Evolutionary conservation across 441 rosid species (phyloP), one percentile per base, ranked within the genome.

Genomic region (Francoa sonchifolia): DNA sequence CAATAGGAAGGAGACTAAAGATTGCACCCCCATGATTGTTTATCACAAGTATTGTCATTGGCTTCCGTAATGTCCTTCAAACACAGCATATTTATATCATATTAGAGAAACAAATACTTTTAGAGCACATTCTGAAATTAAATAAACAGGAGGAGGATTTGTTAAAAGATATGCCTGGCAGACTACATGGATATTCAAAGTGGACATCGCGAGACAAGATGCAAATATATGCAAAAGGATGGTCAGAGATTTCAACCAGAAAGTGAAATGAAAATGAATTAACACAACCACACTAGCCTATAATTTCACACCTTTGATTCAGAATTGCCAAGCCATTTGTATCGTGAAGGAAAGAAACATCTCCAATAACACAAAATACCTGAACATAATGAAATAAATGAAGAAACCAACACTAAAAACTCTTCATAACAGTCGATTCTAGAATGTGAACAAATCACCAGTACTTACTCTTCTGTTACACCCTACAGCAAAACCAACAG

Each of bases 1-100:
- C 96, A 54, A 90, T 63, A 12, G 98, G 96, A 62, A 90, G 98
- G 55, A 85, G 68, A 53, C 98, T 77, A 74, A 90, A 90, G 66
- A 90, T 90, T 60, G 85, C 98, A 58, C 98, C 98, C 34, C 98
- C 98, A 38, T 65, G 82, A 67, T 90, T 90, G 73, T 90, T 90
- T 72, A 85, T 69, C 75, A 76, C 93, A 32, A 90, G 50, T 54
- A 85, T 61, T 11, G 82, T 77, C 74, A 90, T 74, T 11, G 93
- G 90, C 65, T 85, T 77, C 65, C 93, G 69, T 15, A 59, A 42
- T 52, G 50, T 58, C 78, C 96, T 89, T 68, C 62, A 64, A 28
- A 59, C 6, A 52, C 52, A 42, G 36, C 6, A 38, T 23, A 55
- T 44, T 33, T 22, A 40, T 47, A 48, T 14, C 40, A 58, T 40